These are phyloP conservation scores for Verticillium alfalfae DNA, from an alignment of 2,329 filamentous ascomycete species.

Conservation along the genomic window DNA sequence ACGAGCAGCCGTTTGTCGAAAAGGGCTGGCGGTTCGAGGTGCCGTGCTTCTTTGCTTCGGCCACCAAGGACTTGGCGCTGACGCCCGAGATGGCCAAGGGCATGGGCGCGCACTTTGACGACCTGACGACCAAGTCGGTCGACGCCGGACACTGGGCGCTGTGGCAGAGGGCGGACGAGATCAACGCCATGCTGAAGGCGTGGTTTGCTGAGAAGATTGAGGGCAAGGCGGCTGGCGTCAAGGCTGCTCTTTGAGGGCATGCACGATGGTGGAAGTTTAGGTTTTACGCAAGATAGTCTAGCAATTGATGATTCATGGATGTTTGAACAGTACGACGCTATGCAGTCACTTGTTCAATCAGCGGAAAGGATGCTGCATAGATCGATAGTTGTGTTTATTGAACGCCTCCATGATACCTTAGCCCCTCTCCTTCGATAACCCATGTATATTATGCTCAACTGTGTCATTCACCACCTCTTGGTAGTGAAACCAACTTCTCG, in stretches of 20 bases:
- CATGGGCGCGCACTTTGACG: constrained; percentile 65
- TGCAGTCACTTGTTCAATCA: too few species aligned
- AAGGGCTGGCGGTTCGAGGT: constrained; percentile 45
- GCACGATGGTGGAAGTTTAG: neutral
- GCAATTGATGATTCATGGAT: neutral
- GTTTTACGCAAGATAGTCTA: neutral
- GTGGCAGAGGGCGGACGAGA: constrained; percentile 63
- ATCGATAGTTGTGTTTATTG: too few species aligned
- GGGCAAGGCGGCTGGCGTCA: neutral
- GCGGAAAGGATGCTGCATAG: too few species aligned
- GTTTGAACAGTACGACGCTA: too few species aligned
- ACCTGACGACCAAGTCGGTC: constrained; percentile 62
- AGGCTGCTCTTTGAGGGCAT: neutral
- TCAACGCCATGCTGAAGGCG: constrained; percentile 62
- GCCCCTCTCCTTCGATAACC: too few species aligned
- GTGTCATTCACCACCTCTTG: too few species aligned
- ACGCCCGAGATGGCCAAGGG: constrained; percentile 63
- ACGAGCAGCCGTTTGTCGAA: constrained; percentile 60
- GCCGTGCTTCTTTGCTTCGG: constrained; percentile 71
- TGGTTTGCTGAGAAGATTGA: constrained; percentile 47
- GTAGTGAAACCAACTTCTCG: too few species aligned
- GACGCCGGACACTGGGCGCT: constrained; percentile 76
- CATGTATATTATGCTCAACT: too few species aligned
- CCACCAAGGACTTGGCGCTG: constrained; percentile 65
- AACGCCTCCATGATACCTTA: too few species aligned